Base-by-base conservation (phyloP, 345 rosid genomes). In the Salix udensis region DNA sequence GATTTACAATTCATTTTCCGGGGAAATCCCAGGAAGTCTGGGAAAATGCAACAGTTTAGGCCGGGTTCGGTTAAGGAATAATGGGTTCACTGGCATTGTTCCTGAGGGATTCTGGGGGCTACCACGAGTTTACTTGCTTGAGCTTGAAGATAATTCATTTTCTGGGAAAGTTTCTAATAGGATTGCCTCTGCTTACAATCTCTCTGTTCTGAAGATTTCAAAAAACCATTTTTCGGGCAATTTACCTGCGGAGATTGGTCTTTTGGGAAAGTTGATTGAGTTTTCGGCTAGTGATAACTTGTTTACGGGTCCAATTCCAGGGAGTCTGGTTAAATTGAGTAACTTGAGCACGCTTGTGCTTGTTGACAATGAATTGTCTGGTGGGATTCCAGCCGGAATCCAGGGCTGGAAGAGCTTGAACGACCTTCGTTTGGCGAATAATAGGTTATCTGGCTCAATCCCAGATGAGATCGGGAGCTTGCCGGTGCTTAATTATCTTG, bases 401-500 rank as follows among this genome's bases (percentile, higher is more conserved):
- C 74, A 73, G 53, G 84, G 79, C 28, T 89, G 82, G 91, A 79
- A 70, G 88, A 88, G 78, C 72, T 86, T 96, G 65, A 88, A 93
- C 37, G 98, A 96, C 88, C 90, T 96, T n/a, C 76, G 86, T 74
- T 78, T 96, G 81, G 92, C 91, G 4, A 83, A 83, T 78, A 93
- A 91, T 65, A 78, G 76, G 77, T 76, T 91, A 44, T 89, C 97
- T 36, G 96, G 98, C 40, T 36, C 77, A 42, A 92, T 96, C 67
- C 92, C 98, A 7, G 48, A 44, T 64, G 93, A 88, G 48, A 82
- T 93, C 1, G 97, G 98, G 62, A 78, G 71, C 74, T 85, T 96
- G 84, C 84, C 87, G 1, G 94, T 88, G 77, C 93, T 96, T 28
- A 96, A 93, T 78, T 93, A 93, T 79, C 97, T 96, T 31, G 97